phyloP scores from a whole-genome alignment of 352 stramenopile species.

The Pythium myriotylum region DNA sequence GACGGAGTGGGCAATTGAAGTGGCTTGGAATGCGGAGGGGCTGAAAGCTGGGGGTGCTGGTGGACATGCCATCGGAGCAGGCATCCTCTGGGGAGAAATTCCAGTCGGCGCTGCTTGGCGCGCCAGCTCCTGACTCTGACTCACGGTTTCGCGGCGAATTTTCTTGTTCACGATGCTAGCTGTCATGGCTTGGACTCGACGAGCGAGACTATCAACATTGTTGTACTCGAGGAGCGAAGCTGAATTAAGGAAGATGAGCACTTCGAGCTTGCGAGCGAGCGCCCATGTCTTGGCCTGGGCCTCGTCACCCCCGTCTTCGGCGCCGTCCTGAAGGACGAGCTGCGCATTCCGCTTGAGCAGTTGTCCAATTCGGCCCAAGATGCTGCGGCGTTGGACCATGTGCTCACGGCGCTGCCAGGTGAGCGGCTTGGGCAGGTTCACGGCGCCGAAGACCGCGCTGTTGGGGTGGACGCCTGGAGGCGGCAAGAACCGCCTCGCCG shows the following conservation, averaged over 20 bases:
- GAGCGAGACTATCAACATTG: slow-evolving; percentile 77
- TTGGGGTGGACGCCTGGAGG: slow-evolving; percentile 72
- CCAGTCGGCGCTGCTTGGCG: not conserved
- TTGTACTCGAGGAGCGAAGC: slow-evolving; percentile 80
- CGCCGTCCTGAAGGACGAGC: slow-evolving; percentile 28
- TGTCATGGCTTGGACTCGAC: slow-evolving; percentile 79
- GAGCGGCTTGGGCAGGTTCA: slow-evolving; percentile 71
- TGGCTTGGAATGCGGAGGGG: not conserved
- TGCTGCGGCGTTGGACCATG: slow-evolving; percentile 61
- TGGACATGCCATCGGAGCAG: not conserved
- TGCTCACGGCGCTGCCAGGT: slow-evolving; percentile 83
- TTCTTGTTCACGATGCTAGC: slow-evolving; percentile 86
- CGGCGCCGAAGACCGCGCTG: slow-evolving; percentile 70
- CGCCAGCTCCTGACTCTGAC: slow-evolving; percentile 3
- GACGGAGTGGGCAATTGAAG: not conserved
- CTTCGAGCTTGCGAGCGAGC: slow-evolving; percentile 79
- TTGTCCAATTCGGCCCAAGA: slow-evolving; percentile 68
- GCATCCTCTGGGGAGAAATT: not conserved
- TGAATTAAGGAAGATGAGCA: slow-evolving; percentile 84
- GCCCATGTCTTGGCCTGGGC: slow-evolving; percentile 59
- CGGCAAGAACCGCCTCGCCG: slow-evolving; percentile 41
- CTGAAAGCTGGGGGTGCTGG: not conserved
- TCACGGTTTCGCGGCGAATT: slow-evolving; percentile 56
- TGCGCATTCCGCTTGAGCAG: slow-evolving; percentile 64
- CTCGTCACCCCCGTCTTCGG: slow-evolving; percentile 5